A percentile compares a stretch with the other conserved stretches of the same genome.
These are phyloP conservation scores for Lonicera japonica DNA, from an alignment of 129 eudicot genomes.

Conservation along the genomic window DNA sequence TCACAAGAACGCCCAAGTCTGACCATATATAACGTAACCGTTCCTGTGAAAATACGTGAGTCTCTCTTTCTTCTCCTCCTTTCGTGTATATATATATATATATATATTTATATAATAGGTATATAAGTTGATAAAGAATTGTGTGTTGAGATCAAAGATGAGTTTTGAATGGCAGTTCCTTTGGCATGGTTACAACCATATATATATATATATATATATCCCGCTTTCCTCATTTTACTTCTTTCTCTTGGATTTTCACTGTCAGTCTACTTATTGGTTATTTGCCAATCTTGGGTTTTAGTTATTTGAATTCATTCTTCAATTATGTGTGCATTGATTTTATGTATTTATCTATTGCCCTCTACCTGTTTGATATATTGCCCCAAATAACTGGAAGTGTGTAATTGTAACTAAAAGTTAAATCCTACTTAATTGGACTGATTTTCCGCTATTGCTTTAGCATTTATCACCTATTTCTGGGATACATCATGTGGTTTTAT, in stretches of 20 bases:
- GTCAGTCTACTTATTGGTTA: neutral
- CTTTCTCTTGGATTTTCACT: neutral
- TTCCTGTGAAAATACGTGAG: neutral
- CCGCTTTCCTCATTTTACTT: neutral
- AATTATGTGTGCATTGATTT: neutral
- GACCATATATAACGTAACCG: too few relatives aligned
- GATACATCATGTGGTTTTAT: too few relatives aligned
- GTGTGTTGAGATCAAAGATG: too few relatives aligned
- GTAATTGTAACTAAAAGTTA: neutral
- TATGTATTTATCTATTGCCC: neutral
- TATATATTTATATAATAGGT: too few relatives aligned
- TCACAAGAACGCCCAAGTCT: neutral
- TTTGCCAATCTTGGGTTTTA: neutral
- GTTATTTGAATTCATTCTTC: neutral
- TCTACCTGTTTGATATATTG: constrained; percentile 29
- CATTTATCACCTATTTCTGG: too few relatives aligned
- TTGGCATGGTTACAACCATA: too few relatives aligned
- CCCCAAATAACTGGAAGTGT: constrained; percentile 3
- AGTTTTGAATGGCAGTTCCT: too few relatives aligned
- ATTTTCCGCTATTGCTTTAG: too few relatives aligned
- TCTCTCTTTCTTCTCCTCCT: neutral
- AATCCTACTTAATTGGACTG: too few relatives aligned
- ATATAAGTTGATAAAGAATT: too few relatives aligned
- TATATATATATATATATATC: neutral
- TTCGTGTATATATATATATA: too few relatives aligned